phyloP scores from a whole-genome alignment of 169 alveolate genomes.

The Theileria annulata region DNA sequence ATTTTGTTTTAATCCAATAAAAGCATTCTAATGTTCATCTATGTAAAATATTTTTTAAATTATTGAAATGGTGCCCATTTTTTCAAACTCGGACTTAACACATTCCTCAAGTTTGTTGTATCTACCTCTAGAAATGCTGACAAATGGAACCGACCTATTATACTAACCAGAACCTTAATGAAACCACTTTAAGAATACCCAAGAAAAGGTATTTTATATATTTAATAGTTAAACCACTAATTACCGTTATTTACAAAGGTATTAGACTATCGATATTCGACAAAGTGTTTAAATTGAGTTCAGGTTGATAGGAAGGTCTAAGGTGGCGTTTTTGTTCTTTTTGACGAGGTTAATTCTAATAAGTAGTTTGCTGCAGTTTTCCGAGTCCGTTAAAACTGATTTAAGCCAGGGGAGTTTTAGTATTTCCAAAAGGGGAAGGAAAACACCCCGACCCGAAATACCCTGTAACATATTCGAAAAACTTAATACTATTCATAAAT shows the following conservation, averaged over 20 bases:
- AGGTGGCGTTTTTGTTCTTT: slow-evolving; percentile 3
- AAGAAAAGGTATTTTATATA: no score
- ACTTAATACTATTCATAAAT: no score
- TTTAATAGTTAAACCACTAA: no score
- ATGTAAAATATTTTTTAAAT: not conserved
- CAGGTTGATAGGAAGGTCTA: not conserved
- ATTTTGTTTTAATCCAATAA: no score
- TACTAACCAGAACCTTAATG: not conserved
- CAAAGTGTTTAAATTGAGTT: not conserved
- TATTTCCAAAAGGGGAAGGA: no score
- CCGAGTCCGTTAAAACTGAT: not conserved
- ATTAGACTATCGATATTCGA: no score
- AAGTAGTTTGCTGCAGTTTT: not conserved
- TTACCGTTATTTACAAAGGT: no score
- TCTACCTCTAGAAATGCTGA: not conserved
- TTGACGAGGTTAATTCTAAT: slow-evolving; percentile 6
- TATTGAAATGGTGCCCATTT: not conserved
- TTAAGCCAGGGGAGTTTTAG: not conserved
- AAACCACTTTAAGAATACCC: not conserved
- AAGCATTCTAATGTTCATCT: not conserved
- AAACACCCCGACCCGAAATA: no score
- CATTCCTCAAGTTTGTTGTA: not conserved
- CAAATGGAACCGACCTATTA: not conserved
- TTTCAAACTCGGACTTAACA: not conserved
- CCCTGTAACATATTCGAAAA: no score